Conservation (phyloP, 78 protist species). For the Dictyostelium intermedium region DNA sequence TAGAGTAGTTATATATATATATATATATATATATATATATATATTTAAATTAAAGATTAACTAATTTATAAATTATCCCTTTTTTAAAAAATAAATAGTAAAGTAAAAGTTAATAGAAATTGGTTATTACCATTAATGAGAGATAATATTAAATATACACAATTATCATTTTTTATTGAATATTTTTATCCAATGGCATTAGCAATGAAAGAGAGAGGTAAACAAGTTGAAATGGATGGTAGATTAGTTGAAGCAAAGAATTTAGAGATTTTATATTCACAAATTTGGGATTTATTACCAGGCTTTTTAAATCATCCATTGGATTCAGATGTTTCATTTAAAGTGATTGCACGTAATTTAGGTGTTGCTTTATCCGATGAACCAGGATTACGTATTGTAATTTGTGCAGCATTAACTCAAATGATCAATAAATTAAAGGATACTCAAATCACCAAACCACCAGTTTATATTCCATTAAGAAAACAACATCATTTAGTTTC, state of each 20-base stretch:
- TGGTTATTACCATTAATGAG: constrained; percentile 46
- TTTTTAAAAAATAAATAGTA: not conserved
- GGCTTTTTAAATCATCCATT: constrained; percentile 57
- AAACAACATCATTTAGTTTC: not conserved
- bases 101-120: constrained; percentile 8
- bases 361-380: constrained; percentile 34
- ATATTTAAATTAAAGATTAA: not conserved
- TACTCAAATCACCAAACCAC: not conserved
- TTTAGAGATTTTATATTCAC: constrained; percentile 30
- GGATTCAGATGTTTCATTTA: constrained; percentile 17
- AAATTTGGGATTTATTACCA: constrained; percentile 65
- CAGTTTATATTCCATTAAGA: not conserved
- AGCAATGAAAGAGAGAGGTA: not conserved
- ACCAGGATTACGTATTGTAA: not conserved
- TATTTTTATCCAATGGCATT: constrained; percentile 46
- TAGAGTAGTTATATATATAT: too few species aligned
- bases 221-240: not conserved
- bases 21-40: not conserved
- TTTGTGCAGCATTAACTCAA: constrained; percentile 17
- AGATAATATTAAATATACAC: constrained; percentile 32
- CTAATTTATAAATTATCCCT: not conserved
- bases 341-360: constrained; percentile 6
- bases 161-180: constrained; percentile 34
- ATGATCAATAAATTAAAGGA: constrained; percentile 31
- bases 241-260: constrained; percentile 35